Evolutionary conservation across 176 grass and related monocot genomes (phyloP), one percentile per base, ranked within the genome.

Genomic region (Aegilops longissima): DNA sequence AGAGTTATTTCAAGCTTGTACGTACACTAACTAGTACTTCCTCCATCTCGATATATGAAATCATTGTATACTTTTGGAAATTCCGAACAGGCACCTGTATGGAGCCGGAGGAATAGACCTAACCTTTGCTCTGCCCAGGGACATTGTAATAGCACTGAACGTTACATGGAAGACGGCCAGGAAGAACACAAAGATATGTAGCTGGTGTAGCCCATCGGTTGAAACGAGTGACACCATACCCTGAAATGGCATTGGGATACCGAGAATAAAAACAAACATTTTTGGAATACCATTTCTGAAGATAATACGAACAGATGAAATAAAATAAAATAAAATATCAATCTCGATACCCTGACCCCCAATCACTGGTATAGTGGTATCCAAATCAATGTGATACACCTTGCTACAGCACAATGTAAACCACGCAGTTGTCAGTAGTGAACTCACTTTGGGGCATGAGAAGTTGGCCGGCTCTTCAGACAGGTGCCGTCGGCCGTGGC

Each of bases 101-200:
- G 9, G 29, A 33, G 5, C 49, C 16, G 4, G 56, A 29, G 66
- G 47, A 61, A 65, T 40, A 51, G 4, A 63, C 62, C 61, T 21
- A 73, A 98, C 97, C 94, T 98, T 98, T 51, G 88, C 83, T 91
- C 92, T 96, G 79, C 94, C 92, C 23, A 98, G 77, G 33, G 67
- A 84, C 94, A 98, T 98, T 40, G 85, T 91, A 63, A 94, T 38
- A 68, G 83, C 92, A 82, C 90, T 98, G 76, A 89, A 96, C 5
- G 70, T 64, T 8, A 98, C 92, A 80, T 98, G 97, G 87, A 93
- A 78, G 83, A 96, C 84, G 5, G 97, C 97, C 88, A 98, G 76
- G 89, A 98, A 96, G 71, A 98, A 98, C 33, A 98, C 83, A 74
- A 98, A 93, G 72, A 98, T 87, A 36, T 98, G 97, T 77, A 98